A percentile compares a stretch with the other conserved stretches of the same genome.
phyloP scores from a whole-genome alignment of 2,329 filamentous ascomycete species.

The Tolypocladium pustulatum region DNA sequence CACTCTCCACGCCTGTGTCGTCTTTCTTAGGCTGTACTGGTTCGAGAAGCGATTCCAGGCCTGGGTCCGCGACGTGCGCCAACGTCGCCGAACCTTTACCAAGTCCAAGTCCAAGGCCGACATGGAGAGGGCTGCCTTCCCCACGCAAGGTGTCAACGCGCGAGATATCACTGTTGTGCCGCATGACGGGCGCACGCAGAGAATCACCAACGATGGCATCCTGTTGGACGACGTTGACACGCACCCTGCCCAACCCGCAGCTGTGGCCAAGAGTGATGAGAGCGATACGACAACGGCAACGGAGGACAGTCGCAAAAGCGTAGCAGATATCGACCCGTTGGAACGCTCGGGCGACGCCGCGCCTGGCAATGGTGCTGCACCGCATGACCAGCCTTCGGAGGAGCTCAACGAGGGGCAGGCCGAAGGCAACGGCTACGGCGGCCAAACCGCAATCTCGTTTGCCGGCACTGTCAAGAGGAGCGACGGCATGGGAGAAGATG shows the following conservation, averaged over 20 bases:
- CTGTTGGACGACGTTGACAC: conserved; percentile 32
- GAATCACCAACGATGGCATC: conserved; percentile 52
- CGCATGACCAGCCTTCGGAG: background rate
- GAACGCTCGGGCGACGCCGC: conserved; percentile 1
- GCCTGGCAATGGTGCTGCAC: background rate
- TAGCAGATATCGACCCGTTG: background rate
- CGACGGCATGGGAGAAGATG: conserved; percentile 40
- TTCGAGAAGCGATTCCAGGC: conserved; percentile 93
- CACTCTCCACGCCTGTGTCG: conserved; percentile 73
- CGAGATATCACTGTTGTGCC: conserved; percentile 58
- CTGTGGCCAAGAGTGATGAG: conserved; percentile 19
- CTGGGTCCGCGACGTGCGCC: conserved; percentile 63
- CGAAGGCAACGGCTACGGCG: conserved; percentile 2
- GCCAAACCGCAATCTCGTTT: conserved; percentile 47
- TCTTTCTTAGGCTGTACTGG: conserved; percentile 92
- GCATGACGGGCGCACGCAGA: conserved; percentile 38
- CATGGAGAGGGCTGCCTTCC: conserved; percentile 19
- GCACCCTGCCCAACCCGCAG: conserved; percentile 12
- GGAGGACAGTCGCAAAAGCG: conserved; percentile 14
- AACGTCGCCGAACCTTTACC: conserved; percentile 52
- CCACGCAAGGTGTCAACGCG: conserved; percentile 54
- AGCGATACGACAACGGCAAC: conserved; percentile 24
- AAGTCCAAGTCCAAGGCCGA: conserved; percentile 48
- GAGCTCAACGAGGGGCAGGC: background rate
- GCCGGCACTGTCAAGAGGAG: conserved; percentile 54